A percentile compares a stretch with the other conserved stretches of the same genome.
Conservation (phyloP, 257 asterid genomes). For the Forsythia viridissima region DNA sequence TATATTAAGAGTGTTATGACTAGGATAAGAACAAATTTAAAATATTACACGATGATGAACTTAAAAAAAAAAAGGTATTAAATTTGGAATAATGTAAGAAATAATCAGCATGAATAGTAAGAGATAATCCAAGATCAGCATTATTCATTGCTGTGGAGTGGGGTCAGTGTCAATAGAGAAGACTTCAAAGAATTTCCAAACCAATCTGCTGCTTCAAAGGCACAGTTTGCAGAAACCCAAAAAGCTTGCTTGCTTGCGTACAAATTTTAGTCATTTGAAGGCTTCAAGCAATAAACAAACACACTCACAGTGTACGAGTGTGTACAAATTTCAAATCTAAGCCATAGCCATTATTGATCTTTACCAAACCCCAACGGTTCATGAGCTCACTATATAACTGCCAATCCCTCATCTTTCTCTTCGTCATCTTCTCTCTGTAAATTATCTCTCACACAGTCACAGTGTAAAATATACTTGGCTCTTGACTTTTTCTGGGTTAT, state of each 20-base stretch:
- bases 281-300: constrained; percentile 30
- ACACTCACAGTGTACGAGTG: constrained; percentile 17
- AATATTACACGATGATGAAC: too few species aligned
- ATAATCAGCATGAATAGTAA: too few species aligned
- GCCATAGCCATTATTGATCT: too few species aligned
- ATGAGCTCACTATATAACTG: constrained; percentile 52
- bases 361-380: constrained; percentile 15
- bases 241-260: constrained; percentile 34
- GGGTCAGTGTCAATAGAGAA: too few species aligned
- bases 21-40: too few species aligned
- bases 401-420: constrained; percentile 15
- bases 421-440: constrained; percentile 19
- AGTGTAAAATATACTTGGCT: not conserved
- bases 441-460: constrained; percentile 21
- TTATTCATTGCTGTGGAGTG: not conserved
- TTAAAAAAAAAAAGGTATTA: too few species aligned
- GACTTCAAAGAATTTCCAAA: constrained; percentile 4
- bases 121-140: not conserved
- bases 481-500: not conserved
- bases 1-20: too few species aligned
- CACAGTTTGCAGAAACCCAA: constrained; percentile 12
- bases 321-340: constrained; percentile 18
- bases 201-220: constrained; percentile 20
- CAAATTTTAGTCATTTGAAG: too few species aligned
- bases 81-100: too few species aligned